phyloP scores from a whole-genome alignment of 2,329 filamentous ascomycete genomes.

The Chrysoporthe deuterocubensis region DNA sequence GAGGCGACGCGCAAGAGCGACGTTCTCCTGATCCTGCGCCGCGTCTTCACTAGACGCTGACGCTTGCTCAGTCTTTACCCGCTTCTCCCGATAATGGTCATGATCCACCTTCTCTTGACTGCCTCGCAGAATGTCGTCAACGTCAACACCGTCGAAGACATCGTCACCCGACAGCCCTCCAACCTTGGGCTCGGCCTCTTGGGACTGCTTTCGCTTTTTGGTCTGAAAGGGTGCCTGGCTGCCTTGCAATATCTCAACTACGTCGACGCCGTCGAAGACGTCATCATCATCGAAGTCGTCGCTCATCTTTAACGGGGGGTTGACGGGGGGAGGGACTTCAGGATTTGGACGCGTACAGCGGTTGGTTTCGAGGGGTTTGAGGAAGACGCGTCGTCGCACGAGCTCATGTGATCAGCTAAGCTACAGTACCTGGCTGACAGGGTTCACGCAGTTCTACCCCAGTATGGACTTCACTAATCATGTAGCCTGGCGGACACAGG shows the following conservation, averaged over 20 bases:
- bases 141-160: background rate
- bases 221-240: conserved; percentile 21
- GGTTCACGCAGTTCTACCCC: no score
- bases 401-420: background rate
- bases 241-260: conserved; percentile 20
- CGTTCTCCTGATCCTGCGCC: background rate
- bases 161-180: background rate
- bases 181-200: background rate
- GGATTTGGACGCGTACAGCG: background rate
- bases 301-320: conserved; percentile 9
- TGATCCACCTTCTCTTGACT: background rate
- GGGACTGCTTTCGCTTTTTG: background rate
- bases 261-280: conserved; percentile 37
- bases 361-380: background rate
- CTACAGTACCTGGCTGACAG: no score
- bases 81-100: background rate
- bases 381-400: background rate
- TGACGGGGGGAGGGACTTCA: background rate
- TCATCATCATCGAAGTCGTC: conserved; percentile 40
- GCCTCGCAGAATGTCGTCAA: background rate
- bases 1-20: conserved; percentile 34
- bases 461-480: background rate
- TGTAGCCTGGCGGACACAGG: background rate
- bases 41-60: background rate
- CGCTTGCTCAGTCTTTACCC: background rate